Conservation (phyloP, 169 alveolate species). For the Plasmodium ovale region DNA sequence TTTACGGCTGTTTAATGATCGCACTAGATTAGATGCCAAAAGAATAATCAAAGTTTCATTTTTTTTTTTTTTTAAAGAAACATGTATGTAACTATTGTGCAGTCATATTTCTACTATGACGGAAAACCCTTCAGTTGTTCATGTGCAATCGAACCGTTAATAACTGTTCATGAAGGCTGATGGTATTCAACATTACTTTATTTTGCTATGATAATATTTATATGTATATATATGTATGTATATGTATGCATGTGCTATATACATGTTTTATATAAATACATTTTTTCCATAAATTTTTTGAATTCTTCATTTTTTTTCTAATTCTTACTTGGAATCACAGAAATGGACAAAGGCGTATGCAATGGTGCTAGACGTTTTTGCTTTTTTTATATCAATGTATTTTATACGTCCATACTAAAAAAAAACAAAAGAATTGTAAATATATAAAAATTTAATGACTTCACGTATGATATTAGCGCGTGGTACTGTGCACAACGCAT, state of each 20-base stretch:
- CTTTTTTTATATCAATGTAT: conserved; percentile 84
- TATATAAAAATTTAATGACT: not conserved
- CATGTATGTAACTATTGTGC: not conserved
- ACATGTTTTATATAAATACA: conserved; percentile 2
- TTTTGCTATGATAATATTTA: not conserved
- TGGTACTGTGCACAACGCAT: conserved; percentile 12
- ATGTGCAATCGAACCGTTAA: conserved; percentile 16
- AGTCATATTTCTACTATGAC: not conserved
- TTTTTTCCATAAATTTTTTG: conserved; percentile 8
- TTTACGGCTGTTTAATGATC: not conserved
- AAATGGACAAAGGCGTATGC: conserved; percentile 86
- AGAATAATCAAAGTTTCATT: not conserved
- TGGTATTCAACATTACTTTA: conserved; percentile 19
- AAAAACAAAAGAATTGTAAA: conserved; percentile 6
- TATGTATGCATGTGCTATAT: conserved; percentile 2
- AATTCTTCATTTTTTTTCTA: conserved; percentile 14
- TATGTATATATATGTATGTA: not conserved
- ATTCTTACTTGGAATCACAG: conserved; percentile 74
- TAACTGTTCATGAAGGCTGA: conserved; percentile 16
- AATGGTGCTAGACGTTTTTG: conserved; percentile 75
- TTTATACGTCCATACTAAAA: conserved; percentile 83
- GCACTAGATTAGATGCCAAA: not conserved
- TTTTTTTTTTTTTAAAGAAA: not conserved
- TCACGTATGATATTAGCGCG: not conserved
- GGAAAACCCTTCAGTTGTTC: conserved; percentile 6